These are phyloP conservation scores for Magnusiomyces paraingens DNA, from an alignment of 1,139 yeast species.

Conservation along the genomic window DNA sequence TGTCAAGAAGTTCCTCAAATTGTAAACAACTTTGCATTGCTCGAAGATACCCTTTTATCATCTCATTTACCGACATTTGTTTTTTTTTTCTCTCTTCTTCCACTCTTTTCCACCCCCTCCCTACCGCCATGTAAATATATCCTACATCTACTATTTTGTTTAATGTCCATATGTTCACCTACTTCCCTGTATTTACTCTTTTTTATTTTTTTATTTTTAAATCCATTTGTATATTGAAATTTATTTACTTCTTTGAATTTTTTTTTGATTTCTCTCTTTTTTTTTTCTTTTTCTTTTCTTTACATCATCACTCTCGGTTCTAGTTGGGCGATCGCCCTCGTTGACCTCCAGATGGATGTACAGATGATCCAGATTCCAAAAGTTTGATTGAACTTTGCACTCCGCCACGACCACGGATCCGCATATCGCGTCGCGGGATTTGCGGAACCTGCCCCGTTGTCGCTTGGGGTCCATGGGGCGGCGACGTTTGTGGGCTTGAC, in stretches of 20 bases:
- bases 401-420: slow-evolving; percentile 33
- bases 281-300: slow-evolving; percentile 5
- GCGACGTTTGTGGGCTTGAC: not conserved
- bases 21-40: slow-evolving; percentile 13
- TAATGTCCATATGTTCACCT: slow-evolving; percentile 5
- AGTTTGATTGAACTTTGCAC: slow-evolving; percentile 25
- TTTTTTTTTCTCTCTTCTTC: slow-evolving; percentile 7
- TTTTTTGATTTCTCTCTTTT: too few relatives aligned
- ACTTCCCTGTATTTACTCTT: not conserved
- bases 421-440: slow-evolving; percentile 17
- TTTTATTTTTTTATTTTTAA: not conserved
- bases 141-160: not conserved
- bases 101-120: not conserved
- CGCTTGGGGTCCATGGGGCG: not conserved
- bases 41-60: not conserved
- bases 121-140: not conserved
- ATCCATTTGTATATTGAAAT: not conserved
- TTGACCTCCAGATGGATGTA: not conserved
- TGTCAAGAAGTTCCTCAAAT: slow-evolving; percentile 22
- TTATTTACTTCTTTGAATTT: not conserved
- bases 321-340: slow-evolving; percentile 6
- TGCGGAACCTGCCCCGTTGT: slow-evolving; percentile 1
- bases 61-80: slow-evolving; percentile 7
- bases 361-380: not conserved
- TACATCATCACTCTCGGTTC: slow-evolving; percentile 1